A percentile compares a stretch with the other conserved stretches of the same genome.
Evolutionary conservation across 2,329 filamentous ascomycete genomes (phyloP).

Genomic region (Monosporascus sp.): DNA sequence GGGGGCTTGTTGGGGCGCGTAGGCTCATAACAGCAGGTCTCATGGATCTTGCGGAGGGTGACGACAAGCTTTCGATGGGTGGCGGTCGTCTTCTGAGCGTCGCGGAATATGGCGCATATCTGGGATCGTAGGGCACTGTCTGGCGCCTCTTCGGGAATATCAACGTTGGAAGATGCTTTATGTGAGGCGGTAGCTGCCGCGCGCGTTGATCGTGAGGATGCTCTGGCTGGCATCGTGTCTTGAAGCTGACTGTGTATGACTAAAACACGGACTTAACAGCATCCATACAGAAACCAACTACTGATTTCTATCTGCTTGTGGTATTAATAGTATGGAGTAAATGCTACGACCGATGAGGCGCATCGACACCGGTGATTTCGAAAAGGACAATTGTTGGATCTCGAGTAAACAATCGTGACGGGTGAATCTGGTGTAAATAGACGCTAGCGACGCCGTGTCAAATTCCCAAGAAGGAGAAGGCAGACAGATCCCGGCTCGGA

Average conservation of each 20-base stretch:
- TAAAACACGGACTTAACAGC: not conserved
- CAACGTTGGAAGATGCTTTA: constrained; percentile 35
- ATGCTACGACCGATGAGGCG: not conserved
- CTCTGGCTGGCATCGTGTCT: constrained; percentile 44
- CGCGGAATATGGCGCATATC: constrained; percentile 67
- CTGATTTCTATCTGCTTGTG: too few species aligned
- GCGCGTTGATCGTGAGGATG: constrained; percentile 41
- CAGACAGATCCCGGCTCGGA: too few species aligned
- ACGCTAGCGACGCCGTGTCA: too few species aligned
- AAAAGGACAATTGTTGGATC: not conserved
- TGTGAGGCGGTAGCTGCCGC: constrained; percentile 36
- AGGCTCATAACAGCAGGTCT: constrained; percentile 69
- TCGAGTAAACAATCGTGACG: not conserved
- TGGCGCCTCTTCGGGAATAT: constrained; percentile 67
- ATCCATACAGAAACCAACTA: too few species aligned
- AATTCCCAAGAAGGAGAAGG: too few species aligned
- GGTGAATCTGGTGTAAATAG: not conserved
- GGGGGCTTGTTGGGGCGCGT: constrained; percentile 44
- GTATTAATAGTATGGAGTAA: too few species aligned
- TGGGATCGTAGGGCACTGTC: constrained; percentile 67
- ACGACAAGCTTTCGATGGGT: constrained; percentile 87
- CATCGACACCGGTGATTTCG: not conserved
- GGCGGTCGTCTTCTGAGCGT: constrained; percentile 84
- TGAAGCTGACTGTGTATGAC: not conserved
- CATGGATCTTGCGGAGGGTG: constrained; percentile 83